A percentile compares a stretch with the other conserved stretches of the same genome.
phyloP scores from a whole-genome alignment of 768 basidiomycete species.

The Termitomyces sp. region DNA sequence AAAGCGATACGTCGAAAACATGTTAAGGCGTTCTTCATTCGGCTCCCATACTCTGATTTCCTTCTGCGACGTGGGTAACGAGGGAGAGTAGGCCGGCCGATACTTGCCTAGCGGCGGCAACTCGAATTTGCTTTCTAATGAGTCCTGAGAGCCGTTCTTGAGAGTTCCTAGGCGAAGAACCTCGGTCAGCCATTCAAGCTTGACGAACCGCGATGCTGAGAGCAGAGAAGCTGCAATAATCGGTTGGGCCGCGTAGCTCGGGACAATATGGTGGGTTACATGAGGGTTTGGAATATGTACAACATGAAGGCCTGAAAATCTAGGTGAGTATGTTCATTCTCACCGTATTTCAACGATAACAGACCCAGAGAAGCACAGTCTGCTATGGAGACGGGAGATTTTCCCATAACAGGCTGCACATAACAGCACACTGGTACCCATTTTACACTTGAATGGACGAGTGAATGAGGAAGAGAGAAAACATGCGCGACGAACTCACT shows the following conservation, averaged over 20 bases:
- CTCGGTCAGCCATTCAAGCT: constrained; percentile 61
- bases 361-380: constrained; percentile 51
- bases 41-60: constrained; percentile 58
- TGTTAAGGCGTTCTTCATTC: constrained; percentile 51
- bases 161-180: constrained; percentile 45
- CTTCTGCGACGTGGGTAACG: constrained; percentile 43
- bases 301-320: constrained; percentile 46
- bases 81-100: constrained; percentile 50
- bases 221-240: constrained; percentile 54
- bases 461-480: neutral
- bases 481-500: constrained; percentile 29
- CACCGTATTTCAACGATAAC: constrained; percentile 9
- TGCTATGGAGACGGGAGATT: constrained; percentile 29
- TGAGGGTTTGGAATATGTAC: constrained; percentile 35
- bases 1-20: constrained; percentile 52
- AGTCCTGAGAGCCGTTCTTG: constrained; percentile 22
- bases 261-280: constrained; percentile 61
- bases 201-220: constrained; percentile 53
- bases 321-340: neutral
- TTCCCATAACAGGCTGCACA: constrained; percentile 27
- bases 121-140: constrained; percentile 44
- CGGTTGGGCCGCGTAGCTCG: constrained; percentile 43
- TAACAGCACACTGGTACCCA: constrained; percentile 52
- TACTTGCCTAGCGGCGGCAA: constrained; percentile 51
- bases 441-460: constrained; percentile 28